Evolutionary conservation across 2,329 filamentous ascomycete genomes (phyloP), one percentile per base, ranked within the genome.

Genomic region (Moelleriella libera): DNA sequence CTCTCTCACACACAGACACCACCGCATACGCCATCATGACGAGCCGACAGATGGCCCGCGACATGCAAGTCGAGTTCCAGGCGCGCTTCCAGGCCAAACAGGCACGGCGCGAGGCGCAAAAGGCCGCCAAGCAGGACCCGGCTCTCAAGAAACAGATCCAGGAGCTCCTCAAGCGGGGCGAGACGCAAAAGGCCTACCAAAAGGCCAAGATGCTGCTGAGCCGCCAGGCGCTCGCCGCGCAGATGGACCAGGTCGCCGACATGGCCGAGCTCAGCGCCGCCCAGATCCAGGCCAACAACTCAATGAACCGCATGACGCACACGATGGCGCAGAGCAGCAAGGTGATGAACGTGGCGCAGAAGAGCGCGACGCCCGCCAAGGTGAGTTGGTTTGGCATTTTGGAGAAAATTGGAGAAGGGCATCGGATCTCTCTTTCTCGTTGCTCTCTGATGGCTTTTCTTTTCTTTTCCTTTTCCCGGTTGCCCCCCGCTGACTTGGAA

Each of bases 241-340:
- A 80, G 64, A 78, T 80, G 74, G 76, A 80, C 62, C 74, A 76
- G 62, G 76, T 78, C 59, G 76, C 76, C 61, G 76, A 80, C 63
- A 78, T 79, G 75, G 75, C 76, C 30, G 76, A 80, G 62, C 67
- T 79, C 30, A 75, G 69, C 30, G 71, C 73, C 44, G 72, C 74
- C 3, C 76, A 80, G 67, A 79, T 80, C 61, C 74, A 80, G 65
- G 75, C 76, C 58, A 80, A 80, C 64, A 80, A 79, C 54, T 67
- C 74, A 48, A 79, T 80, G 75, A 80, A 80, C 64, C 72, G 75
- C 53, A 80, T 80, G 76, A 79, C 76, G 49, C 63, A 72, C 57
- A 79, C 79, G 75, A 79, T 80, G 75, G 71, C 70, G 29, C 72
- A 75, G 61, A 77, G 74, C 5, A 76, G 73, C 37, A 66, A 69